These are phyloP conservation scores for Meyerozyma elateridarum DNA, from an alignment of 1,139 yeast genomes.

Conservation along the genomic window DNA sequence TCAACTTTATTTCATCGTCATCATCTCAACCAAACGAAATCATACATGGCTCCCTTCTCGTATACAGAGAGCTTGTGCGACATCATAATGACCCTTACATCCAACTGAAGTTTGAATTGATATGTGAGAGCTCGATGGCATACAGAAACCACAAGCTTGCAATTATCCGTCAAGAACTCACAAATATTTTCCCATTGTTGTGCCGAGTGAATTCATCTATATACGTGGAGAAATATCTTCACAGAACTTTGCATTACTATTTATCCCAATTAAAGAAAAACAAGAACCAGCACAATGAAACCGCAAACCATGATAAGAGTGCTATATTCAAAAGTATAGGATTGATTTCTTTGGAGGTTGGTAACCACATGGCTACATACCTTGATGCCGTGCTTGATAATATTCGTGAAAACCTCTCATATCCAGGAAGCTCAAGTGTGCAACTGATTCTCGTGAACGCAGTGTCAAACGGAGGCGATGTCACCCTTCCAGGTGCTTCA, in stretches of 20 bases:
- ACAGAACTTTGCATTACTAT: conserved; percentile 73
- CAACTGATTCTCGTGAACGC: conserved; percentile 43
- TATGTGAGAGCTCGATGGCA: conserved; percentile 69
- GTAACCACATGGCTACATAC: conserved; percentile 83
- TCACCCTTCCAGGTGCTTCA: conserved; percentile 6
- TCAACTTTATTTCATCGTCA: conserved; percentile 23
- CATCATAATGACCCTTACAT: conserved; percentile 55
- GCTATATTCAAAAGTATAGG: conserved; percentile 83
- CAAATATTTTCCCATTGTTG: conserved; percentile 74
- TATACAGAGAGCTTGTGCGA: conserved; percentile 72
- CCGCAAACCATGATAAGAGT: conserved; percentile 57
- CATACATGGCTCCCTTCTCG: conserved; percentile 81
- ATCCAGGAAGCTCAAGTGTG: conserved; percentile 34
- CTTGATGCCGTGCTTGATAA: conserved; percentile 81
- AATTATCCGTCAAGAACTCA: conserved; percentile 76
- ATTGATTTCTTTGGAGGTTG: conserved; percentile 75
- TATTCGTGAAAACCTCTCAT: conserved; percentile 73
- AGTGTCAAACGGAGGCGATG: conserved; percentile 17
- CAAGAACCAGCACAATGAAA: conserved; percentile 39
- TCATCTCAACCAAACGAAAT: conserved; percentile 51
- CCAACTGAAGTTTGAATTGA: conserved; percentile 57
- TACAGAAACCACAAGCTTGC: conserved; percentile 76
- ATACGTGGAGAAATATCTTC: conserved; percentile 79
- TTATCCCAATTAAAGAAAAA: conserved; percentile 73
- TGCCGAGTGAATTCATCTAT: conserved; percentile 74